Evolutionary conservation across 2,329 filamentous ascomycete species (phyloP).

Genomic region (Biscogniauxia mediterranea): DNA sequence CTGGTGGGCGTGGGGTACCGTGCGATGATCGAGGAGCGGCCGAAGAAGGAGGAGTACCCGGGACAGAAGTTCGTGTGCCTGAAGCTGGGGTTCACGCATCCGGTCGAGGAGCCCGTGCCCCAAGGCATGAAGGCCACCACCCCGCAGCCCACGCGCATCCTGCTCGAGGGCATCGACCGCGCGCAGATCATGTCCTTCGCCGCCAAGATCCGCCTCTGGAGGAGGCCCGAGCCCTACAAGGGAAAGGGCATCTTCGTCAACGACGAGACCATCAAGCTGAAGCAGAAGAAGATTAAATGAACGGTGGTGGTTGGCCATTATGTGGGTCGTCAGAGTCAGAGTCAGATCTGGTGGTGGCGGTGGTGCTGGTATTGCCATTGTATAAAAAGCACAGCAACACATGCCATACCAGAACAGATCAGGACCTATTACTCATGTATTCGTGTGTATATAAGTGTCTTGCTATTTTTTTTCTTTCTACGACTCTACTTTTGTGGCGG

Average conservation of each 20-base stretch:
- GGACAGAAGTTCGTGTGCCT: constrained; percentile 88
- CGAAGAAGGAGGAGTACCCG: constrained; percentile 69
- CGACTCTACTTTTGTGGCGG: no score
- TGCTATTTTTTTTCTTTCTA: no score
- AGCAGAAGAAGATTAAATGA: constrained; percentile 96
- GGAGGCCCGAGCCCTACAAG: constrained; percentile 95
- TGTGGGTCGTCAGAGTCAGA: no score
- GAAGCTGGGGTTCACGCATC: constrained; percentile 96
- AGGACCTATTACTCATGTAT: no score
- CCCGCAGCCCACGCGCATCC: constrained; percentile 85
- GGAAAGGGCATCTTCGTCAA: constrained; percentile 99
- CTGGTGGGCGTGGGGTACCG: constrained; percentile 95
- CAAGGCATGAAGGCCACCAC: constrained; percentile 80
- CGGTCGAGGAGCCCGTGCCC: constrained; percentile 85
- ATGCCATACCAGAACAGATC: no score
- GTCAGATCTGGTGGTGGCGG: no score
- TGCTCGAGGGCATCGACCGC: constrained; percentile 85
- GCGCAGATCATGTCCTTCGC: constrained; percentile 89
- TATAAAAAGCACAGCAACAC: no score
- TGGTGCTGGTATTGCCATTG: no score
- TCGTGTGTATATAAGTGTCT: no score
- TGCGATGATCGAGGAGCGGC: constrained; percentile 77
- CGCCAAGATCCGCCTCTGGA: constrained; percentile 83
- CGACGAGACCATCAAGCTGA: constrained; percentile 95
- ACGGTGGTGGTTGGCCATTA: constrained; percentile 9